Percentiles rank a stretch among this genome's conserved stretches.
These are phyloP conservation scores for Verticillium longisporum DNA, from an alignment of 2,329 filamentous ascomycete genomes.

Conservation along the genomic window DNA sequence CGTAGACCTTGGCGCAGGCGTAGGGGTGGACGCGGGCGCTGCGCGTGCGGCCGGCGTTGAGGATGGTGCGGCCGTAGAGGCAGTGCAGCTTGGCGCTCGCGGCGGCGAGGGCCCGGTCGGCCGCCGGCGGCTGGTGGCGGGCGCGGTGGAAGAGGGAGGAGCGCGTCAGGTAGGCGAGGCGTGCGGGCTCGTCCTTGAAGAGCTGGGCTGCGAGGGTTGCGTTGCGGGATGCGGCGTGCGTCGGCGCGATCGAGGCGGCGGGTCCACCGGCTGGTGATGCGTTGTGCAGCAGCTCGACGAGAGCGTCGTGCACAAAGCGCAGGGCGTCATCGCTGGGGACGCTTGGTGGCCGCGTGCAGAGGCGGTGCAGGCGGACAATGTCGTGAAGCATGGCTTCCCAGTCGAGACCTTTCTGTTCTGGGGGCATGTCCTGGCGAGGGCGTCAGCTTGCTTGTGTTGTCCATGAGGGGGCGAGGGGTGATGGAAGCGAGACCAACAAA, in stretches of 20 bases:
- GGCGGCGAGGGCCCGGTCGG: slow-evolving; percentile 37
- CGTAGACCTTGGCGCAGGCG: slow-evolving; percentile 66
- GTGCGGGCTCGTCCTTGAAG: slow-evolving; percentile 41
- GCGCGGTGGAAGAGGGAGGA: slow-evolving; percentile 59
- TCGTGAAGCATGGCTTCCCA: slow-evolving; percentile 38
- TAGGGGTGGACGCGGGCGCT: slow-evolving; percentile 44
- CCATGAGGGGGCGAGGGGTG: background rate
- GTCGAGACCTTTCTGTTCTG: slow-evolving; percentile 24
- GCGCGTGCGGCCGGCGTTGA: slow-evolving; percentile 27
- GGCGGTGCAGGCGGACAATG: slow-evolving; percentile 32
- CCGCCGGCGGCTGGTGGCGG: slow-evolving; percentile 19
- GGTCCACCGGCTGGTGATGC: slow-evolving; percentile 24
- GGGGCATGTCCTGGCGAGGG: slow-evolving; percentile 22
- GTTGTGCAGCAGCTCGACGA: slow-evolving; percentile 37
- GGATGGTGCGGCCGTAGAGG: slow-evolving; percentile 57
- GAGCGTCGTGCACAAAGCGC: slow-evolving; percentile 37
- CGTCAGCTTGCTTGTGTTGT: background rate
- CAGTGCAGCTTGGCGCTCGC: slow-evolving; percentile 65
- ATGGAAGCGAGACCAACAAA: background rate
- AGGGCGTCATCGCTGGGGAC: slow-evolving; percentile 33
- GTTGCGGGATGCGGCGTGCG: slow-evolving; percentile 39
- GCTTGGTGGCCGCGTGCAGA: slow-evolving; percentile 26
- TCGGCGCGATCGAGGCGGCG: slow-evolving; percentile 16
- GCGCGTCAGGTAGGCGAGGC: slow-evolving; percentile 53
- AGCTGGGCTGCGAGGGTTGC: slow-evolving; percentile 34